Percentiles rank a stretch among this genome's conserved stretches.
Evolutionary conservation across 495 filamentous ascomycete genomes (phyloP).

Genomic region (Pseudotulostoma volvatum): DNA sequence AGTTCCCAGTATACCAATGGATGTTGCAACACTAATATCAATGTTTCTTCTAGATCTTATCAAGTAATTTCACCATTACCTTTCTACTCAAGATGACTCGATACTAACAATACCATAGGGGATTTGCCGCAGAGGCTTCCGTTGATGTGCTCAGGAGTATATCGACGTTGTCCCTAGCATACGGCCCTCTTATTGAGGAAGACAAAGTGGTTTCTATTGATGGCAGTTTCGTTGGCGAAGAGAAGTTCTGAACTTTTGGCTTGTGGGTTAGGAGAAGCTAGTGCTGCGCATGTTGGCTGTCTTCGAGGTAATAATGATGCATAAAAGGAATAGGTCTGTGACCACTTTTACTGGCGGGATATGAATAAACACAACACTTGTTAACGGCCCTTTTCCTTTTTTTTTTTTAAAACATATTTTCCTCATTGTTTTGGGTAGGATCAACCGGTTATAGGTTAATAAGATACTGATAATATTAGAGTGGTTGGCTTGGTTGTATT

Average conservation of each 20-base stretch:
- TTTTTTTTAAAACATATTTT: too few relatives aligned
- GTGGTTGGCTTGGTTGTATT: too few relatives aligned
- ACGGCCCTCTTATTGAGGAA: constrained; percentile 57
- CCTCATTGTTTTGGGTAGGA: too few relatives aligned
- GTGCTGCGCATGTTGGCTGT: constrained; percentile 1
- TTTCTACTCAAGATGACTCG: not conserved
- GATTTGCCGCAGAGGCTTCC: constrained; percentile 59
- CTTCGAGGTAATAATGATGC: not conserved
- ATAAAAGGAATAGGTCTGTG: not conserved
- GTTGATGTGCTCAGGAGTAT: constrained; percentile 51
- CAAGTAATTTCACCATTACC: constrained; percentile 19
- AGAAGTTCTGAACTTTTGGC: not conserved
- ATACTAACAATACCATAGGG: constrained; percentile 32
- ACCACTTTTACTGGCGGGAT: not conserved
- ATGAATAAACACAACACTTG: too few relatives aligned
- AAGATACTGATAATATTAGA: too few relatives aligned
- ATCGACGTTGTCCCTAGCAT: constrained; percentile 44
- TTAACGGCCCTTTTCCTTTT: too few relatives aligned
- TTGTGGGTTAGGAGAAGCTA: not conserved
- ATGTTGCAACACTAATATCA: not conserved
- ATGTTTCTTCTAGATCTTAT: constrained; percentile 26
- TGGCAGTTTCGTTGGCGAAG: constrained; percentile 13
- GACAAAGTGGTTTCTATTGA: constrained; percentile 43
- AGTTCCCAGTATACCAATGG: constrained; percentile 8
- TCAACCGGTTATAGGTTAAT: too few relatives aligned